A percentile compares a stretch with the other conserved stretches of the same genome.
Conservation (phyloP, 1,284 basidiomycete genomes). For the Cutaneotrichosporon mucoides region DNA sequence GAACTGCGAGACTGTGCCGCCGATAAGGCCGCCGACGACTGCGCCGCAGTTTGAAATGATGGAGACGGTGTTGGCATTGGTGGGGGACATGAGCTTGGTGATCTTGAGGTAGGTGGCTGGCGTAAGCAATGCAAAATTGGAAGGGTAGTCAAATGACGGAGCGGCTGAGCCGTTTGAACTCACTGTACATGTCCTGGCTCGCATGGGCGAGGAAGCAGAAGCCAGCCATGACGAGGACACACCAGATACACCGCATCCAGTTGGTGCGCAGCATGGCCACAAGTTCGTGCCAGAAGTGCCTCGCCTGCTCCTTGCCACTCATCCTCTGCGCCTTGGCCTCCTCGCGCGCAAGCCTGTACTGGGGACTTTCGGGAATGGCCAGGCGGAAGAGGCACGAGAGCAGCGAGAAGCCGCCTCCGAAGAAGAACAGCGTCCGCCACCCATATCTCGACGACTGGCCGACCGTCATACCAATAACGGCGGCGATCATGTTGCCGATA, state of each 20-base stretch:
- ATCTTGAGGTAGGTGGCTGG: conserved; percentile 22
- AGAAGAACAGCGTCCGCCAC: conserved; percentile 52
- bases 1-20: conserved; percentile 75
- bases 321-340: conserved; percentile 45
- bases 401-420: conserved; percentile 61
- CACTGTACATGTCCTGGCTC: conserved; percentile 55
- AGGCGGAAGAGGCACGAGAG: conserved; percentile 67
- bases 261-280: conserved; percentile 70
- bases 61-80: conserved; percentile 70
- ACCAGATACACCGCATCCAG: conserved; percentile 76
- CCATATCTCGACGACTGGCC: conserved; percentile 34
- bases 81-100: conserved; percentile 28
- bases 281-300: conserved; percentile 65
- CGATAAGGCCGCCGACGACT: conserved; percentile 69
- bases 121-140: too few relatives aligned
- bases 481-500: conserved; percentile 53
- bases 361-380: conserved; percentile 69
- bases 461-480: conserved; percentile 61
- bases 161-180: too few relatives aligned
- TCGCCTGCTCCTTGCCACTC: conserved; percentile 54
- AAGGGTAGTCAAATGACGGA: too few relatives aligned
- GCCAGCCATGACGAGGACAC: conserved; percentile 56
- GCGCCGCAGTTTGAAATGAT: conserved; percentile 71
- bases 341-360: conserved; percentile 55
- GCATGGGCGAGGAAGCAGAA: conserved; percentile 78